Percentiles rank a stretch among this genome's conserved stretches.
phyloP scores from a whole-genome alignment of 2,329 filamentous ascomycete genomes.

The Neonectria ditissima region DNA sequence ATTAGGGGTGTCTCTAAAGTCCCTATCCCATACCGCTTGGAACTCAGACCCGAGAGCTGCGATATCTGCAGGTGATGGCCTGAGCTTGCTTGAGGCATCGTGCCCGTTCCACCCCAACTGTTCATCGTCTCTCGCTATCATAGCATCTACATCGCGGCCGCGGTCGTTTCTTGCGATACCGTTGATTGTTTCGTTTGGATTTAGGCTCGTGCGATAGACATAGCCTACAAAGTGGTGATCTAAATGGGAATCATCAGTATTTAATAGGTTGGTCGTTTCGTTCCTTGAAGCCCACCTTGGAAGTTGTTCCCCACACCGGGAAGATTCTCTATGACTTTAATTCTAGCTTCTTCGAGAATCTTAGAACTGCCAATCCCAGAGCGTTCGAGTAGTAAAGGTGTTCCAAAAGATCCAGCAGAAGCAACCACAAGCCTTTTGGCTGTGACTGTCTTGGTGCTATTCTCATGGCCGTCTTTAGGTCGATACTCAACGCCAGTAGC shows the following conservation, averaged over 20 bases:
- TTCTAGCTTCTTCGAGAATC: constrained; percentile 60
- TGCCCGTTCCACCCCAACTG: constrained; percentile 69
- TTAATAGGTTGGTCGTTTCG: no score
- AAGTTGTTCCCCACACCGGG: constrained; percentile 66
- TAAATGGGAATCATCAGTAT: no score
- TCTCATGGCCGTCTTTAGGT: no score
- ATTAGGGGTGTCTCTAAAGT: constrained; percentile 59
- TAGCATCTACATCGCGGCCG: no score
- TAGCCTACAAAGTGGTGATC: constrained; percentile 67
- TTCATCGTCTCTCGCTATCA: constrained; percentile 46
- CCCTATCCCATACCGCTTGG: constrained; percentile 63
- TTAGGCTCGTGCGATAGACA: constrained; percentile 56
- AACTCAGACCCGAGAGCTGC: constrained; percentile 65
- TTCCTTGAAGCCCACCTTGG: no score
- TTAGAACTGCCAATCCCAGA: constrained; percentile 69
- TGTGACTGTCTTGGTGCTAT: no score
- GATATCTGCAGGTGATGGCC: constrained; percentile 65
- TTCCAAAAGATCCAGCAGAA: constrained; percentile 62
- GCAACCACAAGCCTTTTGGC: constrained; percentile 39
- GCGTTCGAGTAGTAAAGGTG: constrained; percentile 69
- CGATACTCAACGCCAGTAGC: constrained; percentile 70
- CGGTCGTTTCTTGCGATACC: constrained; percentile 47
- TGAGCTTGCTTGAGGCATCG: constrained; percentile 66
- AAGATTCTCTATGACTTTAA: constrained; percentile 59
- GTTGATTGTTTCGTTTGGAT: constrained; percentile 58